These are phyloP conservation scores for Fomitopsis pulvina DNA, from an alignment of 768 basidiomycete genomes.

Conservation along the genomic window DNA sequence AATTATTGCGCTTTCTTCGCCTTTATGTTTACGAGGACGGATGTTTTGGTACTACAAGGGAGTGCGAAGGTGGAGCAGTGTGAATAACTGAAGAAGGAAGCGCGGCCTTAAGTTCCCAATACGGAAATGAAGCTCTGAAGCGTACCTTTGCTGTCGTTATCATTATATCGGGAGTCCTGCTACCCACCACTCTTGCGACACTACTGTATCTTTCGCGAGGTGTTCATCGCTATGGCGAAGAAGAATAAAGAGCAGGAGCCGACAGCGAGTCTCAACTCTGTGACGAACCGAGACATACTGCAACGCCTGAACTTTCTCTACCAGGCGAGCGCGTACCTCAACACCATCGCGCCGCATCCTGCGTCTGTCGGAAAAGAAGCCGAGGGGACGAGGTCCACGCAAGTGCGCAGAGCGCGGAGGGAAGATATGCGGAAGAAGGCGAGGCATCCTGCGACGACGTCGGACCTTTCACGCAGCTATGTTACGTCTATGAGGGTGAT, in stretches of 20 bases:
- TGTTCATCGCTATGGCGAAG: constrained; percentile 51
- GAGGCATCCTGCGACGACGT: constrained; percentile 24
- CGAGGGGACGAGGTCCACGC: not conserved
- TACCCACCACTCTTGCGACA: no score
- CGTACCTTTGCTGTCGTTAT: no score
- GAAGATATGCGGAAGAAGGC: constrained; percentile 22
- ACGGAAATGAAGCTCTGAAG: no score
- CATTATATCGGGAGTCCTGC: no score
- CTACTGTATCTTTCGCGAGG: no score
- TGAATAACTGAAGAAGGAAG: not conserved
- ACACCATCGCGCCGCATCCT: constrained; percentile 24
- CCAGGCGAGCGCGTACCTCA: constrained; percentile 68
- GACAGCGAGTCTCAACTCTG: constrained; percentile 38
- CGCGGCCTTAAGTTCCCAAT: not conserved
- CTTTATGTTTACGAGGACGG: not conserved
- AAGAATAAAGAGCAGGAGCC: constrained; percentile 52
- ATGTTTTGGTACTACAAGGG: not conserved
- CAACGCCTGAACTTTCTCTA: constrained; percentile 84
- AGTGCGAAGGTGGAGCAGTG: no score
- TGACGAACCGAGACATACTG: constrained; percentile 67
- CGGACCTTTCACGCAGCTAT: constrained; percentile 60
- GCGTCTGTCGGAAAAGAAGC: not conserved
- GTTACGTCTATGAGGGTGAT: constrained; percentile 61
- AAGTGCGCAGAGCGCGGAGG: not conserved
- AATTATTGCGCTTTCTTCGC: not conserved